phyloP scores from a whole-genome alignment of 495 filamentous ascomycete genomes.

The Aspergillus kassunensis region DNA sequence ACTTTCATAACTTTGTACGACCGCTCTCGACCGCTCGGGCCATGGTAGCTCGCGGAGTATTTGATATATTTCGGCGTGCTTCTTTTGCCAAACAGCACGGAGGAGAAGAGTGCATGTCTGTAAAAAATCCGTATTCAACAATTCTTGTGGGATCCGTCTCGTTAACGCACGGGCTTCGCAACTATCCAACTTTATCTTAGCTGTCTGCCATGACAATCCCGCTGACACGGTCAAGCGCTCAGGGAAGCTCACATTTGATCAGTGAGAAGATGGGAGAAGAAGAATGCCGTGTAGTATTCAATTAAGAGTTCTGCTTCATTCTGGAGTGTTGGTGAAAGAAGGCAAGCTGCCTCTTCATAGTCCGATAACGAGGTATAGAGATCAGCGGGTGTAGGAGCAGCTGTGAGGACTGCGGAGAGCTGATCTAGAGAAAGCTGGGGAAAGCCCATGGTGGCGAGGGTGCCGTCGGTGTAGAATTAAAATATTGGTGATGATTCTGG shows the following conservation, averaged over 20 bases:
- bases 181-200: conserved; percentile 25
- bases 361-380: conserved; percentile 42
- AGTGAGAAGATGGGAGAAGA: conserved; percentile 49
- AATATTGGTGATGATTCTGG: not conserved
- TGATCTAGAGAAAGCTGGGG: conserved; percentile 34
- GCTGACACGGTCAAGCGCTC: not conserved
- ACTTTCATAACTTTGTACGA: conserved; percentile 44
- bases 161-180: conserved; percentile 51
- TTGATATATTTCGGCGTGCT: conserved; percentile 40
- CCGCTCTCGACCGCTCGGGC: conserved; percentile 34
- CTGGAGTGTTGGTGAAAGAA: conserved; percentile 23
- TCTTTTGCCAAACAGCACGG: conserved; percentile 47
- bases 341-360: conserved; percentile 42
- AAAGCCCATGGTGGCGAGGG: conserved; percentile 26
- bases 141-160: conserved; percentile 40
- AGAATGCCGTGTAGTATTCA: conserved; percentile 48
- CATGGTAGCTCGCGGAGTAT: conserved; percentile 41
- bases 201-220: not conserved
- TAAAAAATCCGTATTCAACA: conserved; percentile 39
- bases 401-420: conserved; percentile 34
- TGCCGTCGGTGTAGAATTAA: too few species aligned
- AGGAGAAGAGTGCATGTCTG: conserved; percentile 45
- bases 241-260: conserved; percentile 43
- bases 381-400: conserved; percentile 32
- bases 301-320: conserved; percentile 33